phyloP scores from a whole-genome alignment of 352 stramenopile genomes.

The Peronospora farinosa region DNA sequence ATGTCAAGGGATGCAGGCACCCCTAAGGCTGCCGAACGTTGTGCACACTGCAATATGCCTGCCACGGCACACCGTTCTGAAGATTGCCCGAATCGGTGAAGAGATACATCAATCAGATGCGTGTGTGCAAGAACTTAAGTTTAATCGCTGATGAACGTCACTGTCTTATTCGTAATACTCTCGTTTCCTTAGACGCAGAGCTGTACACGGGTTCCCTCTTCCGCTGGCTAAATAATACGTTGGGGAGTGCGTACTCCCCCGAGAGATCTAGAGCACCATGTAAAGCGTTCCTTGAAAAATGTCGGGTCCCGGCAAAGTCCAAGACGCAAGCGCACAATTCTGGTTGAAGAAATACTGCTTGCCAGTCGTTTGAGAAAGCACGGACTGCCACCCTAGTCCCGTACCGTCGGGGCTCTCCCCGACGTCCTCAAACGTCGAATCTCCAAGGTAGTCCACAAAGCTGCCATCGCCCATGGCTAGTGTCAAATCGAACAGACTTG shows the following conservation, averaged over 20 bases:
- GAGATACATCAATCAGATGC: neutral
- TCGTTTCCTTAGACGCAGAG: conserved; percentile 28
- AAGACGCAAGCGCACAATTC: conserved; percentile 64
- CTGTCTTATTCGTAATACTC: conserved; percentile 25
- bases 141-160: conserved; percentile 15
- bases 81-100: conserved; percentile 51
- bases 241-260: conserved; percentile 8
- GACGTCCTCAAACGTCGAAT: conserved; percentile 60
- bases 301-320: conserved; percentile 62
- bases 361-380: conserved; percentile 63
- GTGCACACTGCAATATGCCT: conserved; percentile 29
- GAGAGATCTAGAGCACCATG: conserved; percentile 58
- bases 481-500: conserved; percentile 48
- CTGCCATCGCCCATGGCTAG: conserved; percentile 59
- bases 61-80: conserved; percentile 36
- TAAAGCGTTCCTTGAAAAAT: conserved; percentile 52
- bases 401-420: conserved; percentile 34
- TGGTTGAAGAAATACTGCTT: conserved; percentile 85
- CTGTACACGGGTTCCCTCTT: conserved; percentile 24
- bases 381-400: conserved; percentile 50
- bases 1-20: conserved; percentile 14
- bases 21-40: conserved; percentile 36
- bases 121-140: neutral
- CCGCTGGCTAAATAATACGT: conserved; percentile 40
- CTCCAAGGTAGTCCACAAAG: conserved; percentile 57